Evolutionary conservation across 768 basidiomycete genomes (phyloP).

Genomic region (Baorangia bicolor): DNA sequence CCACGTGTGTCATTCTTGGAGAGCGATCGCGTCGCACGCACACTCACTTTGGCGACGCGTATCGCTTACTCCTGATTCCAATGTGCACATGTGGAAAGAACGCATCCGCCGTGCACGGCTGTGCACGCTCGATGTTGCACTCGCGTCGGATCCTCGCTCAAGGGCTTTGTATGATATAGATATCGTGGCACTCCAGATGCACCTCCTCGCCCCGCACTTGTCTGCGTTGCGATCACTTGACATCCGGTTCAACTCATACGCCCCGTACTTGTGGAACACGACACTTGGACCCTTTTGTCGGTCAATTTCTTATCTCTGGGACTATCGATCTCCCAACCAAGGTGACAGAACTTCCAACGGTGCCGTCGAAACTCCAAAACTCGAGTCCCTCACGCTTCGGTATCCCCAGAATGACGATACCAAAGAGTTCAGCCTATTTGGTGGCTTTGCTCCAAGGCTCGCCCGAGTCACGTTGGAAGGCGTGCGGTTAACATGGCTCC

Average conservation of each 20-base stretch:
- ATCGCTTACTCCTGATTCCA: conserved; percentile 42
- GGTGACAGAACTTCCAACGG: conserved; percentile 8
- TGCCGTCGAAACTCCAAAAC: conserved; percentile 37
- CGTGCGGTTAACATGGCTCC: conserved; percentile 60
- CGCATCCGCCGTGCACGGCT: conserved; percentile 58
- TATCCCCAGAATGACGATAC: conserved; percentile 67
- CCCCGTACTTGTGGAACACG: conserved; percentile 68
- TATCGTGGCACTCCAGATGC: conserved; percentile 60
- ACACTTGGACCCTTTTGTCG: conserved; percentile 56
- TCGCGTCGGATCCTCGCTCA: conserved; percentile 39
- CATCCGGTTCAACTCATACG: conserved; percentile 52
- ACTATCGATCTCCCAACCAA: conserved; percentile 15
- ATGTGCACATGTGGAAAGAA: conserved; percentile 58
- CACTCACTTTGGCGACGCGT: conserved; percentile 67
- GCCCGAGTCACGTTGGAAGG: conserved; percentile 59
- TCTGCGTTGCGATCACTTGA: conserved; percentile 62
- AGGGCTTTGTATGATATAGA: conserved; percentile 31
- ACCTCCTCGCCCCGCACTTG: conserved; percentile 48
- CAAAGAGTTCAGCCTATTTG: conserved; percentile 66
- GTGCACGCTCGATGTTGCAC: conserved; percentile 59
- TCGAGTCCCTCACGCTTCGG: conserved; percentile 57
- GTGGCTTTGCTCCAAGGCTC: conserved; percentile 57
- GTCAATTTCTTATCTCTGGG: conserved; percentile 26
- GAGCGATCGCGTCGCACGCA: conserved; percentile 57
- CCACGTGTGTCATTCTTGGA: conserved; percentile 68